These are phyloP conservation scores for Sarcodon aspratus DNA, from an alignment of 768 basidiomycete genomes.

Conservation along the genomic window DNA sequence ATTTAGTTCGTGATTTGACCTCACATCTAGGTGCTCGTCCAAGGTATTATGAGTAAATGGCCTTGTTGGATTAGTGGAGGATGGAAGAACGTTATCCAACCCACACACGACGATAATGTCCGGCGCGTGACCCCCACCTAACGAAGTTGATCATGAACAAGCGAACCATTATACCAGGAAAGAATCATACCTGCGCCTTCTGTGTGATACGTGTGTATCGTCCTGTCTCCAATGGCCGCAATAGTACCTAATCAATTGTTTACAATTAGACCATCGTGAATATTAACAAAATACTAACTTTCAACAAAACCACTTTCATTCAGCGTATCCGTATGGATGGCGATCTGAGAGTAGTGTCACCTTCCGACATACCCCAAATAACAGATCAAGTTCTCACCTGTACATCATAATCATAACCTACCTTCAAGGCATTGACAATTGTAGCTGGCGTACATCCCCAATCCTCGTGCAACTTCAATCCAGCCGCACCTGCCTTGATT, in stretches of 20 bases:
- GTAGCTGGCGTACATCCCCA: slow-evolving; percentile 88
- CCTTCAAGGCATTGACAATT: slow-evolving; percentile 65
- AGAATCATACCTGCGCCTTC: slow-evolving; percentile 74
- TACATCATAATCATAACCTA: slow-evolving; percentile 88
- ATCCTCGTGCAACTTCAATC: slow-evolving; percentile 94
- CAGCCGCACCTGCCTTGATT: slow-evolving; percentile 73
- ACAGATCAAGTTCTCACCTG: slow-evolving; percentile 42
- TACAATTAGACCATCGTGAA: neutral
- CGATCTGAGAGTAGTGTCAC: slow-evolving; percentile 34
- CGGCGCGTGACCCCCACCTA: slow-evolving; percentile 91
- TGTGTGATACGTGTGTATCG: slow-evolving; percentile 95
- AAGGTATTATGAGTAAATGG: slow-evolving; percentile 88
- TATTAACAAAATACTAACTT: slow-evolving; percentile 35
- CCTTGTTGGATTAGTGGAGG: slow-evolving; percentile 94
- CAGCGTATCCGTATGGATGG: slow-evolving; percentile 94
- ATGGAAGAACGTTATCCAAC: slow-evolving; percentile 80
- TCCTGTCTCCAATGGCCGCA: slow-evolving; percentile 77
- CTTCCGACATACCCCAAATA: neutral
- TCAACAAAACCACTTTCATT: slow-evolving; percentile 98
- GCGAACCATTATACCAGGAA: neutral
- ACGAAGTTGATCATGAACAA: neutral
- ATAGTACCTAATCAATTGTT: slow-evolving; percentile 53
- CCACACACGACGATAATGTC: slow-evolving; percentile 98
- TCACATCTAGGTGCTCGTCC: slow-evolving; percentile 93
- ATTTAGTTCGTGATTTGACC: slow-evolving; percentile 13